Percentiles rank a stretch among this genome's conserved stretches.
Conservation (phyloP, 1,284 basidiomycete genomes). For the Macrocystidia cucumis region DNA sequence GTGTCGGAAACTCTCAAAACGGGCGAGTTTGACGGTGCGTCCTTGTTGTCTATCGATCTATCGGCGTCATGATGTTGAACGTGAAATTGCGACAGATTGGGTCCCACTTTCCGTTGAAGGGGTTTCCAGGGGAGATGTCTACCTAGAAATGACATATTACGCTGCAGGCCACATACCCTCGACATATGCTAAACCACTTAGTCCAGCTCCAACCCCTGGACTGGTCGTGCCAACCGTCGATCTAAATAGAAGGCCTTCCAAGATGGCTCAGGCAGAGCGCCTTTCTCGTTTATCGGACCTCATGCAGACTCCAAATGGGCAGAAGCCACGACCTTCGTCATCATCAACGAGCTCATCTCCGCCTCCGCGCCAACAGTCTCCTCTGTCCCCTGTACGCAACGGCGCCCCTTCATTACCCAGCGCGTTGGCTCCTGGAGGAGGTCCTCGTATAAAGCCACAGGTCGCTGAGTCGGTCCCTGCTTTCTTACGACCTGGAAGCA, state of each 20-base stretch:
- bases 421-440: conserved; percentile 4
- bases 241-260: conserved; percentile 29
- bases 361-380: neutral
- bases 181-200: too few species aligned
- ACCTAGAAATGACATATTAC: conserved; percentile 75
- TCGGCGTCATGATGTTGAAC: conserved; percentile 3
- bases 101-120: conserved; percentile 48
- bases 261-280: conserved; percentile 35
- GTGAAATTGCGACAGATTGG: conserved; percentile 45
- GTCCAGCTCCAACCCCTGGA: conserved; percentile 4
- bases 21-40: conserved; percentile 72
- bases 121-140: conserved; percentile 58
- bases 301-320: neutral
- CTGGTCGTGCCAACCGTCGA: too few species aligned
- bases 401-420: conserved; percentile 1
- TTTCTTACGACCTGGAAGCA: conserved; percentile 4
- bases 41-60: conserved; percentile 1
- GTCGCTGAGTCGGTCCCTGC: conserved; percentile 4
- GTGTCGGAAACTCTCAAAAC: conserved; percentile 58
- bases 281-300: conserved; percentile 22
- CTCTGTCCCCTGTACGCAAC: conserved; percentile 2
- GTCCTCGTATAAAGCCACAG: conserved; percentile 5
- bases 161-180: conserved; percentile 46
- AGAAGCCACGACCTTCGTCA: neutral
- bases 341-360: conserved; percentile 4